Evolutionary conservation across 2,329 filamentous ascomycete genomes (phyloP), one percentile per base, ranked within the genome.

Genomic region (Aspergillus sp.): DNA sequence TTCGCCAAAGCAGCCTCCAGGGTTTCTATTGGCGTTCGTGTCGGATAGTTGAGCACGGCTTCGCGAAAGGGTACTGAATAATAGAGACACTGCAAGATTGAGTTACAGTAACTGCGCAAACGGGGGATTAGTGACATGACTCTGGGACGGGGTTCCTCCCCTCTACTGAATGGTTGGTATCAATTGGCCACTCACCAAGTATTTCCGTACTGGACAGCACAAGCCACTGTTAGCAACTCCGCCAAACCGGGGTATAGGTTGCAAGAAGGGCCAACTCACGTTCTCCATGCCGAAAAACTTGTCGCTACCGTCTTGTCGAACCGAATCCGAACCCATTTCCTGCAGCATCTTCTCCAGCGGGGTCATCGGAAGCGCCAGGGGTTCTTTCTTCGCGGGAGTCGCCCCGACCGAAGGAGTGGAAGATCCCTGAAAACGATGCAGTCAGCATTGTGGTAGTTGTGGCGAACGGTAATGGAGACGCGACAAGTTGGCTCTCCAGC

Each of bases 261-360:
- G 32, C 23, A 17, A 28, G 23, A 32, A 12, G 41, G 28, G 45
- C 45, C 23, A 58, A 82, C 91, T 79, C 84, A 98, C 94, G 80
- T 99, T 99, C 79, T 99, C 95, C 76, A 98, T 89, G 15, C 95
- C 95, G 79, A 96, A 98, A 81, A 97, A 99, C 81, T 97, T 96
- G 81, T 98, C 95, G 74, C 91, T 97, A 57, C 95, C 95, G 78
- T 98, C 93, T 67, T 85, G 82, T 71, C 92, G 88, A 67, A 96
- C 80, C 2, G 93, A 88, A 4, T 92, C 93, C 61, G 93, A 88
- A 3, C 92, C 93, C 61, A 91, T 88, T 77, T 91, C 89, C 69
- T 88, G 85, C 32, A 99, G 84, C 83, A 96, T 90, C 81, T 92
- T 87, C 77, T 89, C 86, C 36, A 89, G 75, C 45, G 85, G 84